Conservation (phyloP, 805 yeast species). For the Teunomyces pallodes region DNA sequence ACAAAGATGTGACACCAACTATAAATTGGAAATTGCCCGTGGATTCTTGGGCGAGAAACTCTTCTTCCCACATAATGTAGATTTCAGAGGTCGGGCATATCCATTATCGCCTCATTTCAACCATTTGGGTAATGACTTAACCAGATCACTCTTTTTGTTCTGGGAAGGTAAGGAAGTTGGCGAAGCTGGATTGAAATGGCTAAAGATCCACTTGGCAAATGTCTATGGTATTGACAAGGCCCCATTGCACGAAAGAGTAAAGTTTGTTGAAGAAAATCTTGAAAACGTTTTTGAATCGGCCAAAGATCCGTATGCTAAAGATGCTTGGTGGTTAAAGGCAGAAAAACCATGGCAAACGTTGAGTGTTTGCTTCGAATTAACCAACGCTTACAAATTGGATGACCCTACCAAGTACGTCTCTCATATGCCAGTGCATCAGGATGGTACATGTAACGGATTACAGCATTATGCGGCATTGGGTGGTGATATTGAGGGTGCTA, state of each 20-base stretch:
- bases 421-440: slow-evolving; percentile 79
- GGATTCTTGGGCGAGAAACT: slow-evolving; percentile 77
- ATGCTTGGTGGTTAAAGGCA: slow-evolving; percentile 67
- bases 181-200: slow-evolving; percentile 63
- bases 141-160: slow-evolving; percentile 66
- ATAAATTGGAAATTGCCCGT: slow-evolving; percentile 91
- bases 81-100: slow-evolving; percentile 82
- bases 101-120: slow-evolving; percentile 80
- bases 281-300: slow-evolving; percentile 58
- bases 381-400: slow-evolving; percentile 55
- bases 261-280: slow-evolving; percentile 56
- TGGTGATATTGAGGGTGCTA: slow-evolving; percentile 81
- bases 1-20: slow-evolving; percentile 89
- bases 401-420: slow-evolving; percentile 67
- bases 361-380: slow-evolving; percentile 65
- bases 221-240: slow-evolving; percentile 74
- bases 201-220: slow-evolving; percentile 73
- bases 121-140: slow-evolving; percentile 76
- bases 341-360: slow-evolving; percentile 85
- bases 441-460: slow-evolving; percentile 83
- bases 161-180: slow-evolving; percentile 79
- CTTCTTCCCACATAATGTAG: slow-evolving; percentile 78
- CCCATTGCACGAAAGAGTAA: slow-evolving; percentile 60
- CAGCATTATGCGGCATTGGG: slow-evolving; percentile 88
- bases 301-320: slow-evolving; percentile 54